A percentile compares a stretch with the other conserved stretches of the same genome.
Conservation (phyloP, 1,284 basidiomycete genomes). For the Ceratobasidium sp. region DNA sequence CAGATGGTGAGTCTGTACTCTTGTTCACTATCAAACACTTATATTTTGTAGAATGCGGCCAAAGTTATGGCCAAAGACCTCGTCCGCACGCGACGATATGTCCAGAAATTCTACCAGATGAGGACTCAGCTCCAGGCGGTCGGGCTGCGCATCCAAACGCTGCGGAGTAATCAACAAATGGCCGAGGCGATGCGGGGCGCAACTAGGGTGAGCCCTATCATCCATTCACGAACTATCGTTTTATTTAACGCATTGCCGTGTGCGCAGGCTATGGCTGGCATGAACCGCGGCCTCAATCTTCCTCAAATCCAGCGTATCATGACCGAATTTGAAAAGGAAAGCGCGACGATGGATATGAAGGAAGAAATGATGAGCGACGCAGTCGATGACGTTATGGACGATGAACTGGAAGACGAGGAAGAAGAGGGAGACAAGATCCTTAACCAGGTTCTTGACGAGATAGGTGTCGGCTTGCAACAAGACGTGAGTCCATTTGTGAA, state of each 20-base stretch:
- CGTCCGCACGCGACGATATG: slow-evolving; percentile 91
- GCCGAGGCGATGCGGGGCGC: slow-evolving; percentile 99
- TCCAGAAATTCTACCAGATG: slow-evolving; percentile 99
- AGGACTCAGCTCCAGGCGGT: slow-evolving; percentile 98
- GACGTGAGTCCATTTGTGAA: no score
- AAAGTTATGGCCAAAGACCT: slow-evolving; percentile 99
- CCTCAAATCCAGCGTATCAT: slow-evolving; percentile 95
- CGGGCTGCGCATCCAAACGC: slow-evolving; percentile 92
- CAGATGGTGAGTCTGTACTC: slow-evolving; percentile 73
- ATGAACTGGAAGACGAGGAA: slow-evolving; percentile 90
- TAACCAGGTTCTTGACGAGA: slow-evolving; percentile 96
- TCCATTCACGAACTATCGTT: no score
- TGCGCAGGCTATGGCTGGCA: slow-evolving; percentile 99
- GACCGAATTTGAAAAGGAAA: slow-evolving; percentile 98
- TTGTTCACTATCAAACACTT: slow-evolving; percentile 36
- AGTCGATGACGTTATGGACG: slow-evolving; percentile 98
- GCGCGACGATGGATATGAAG: slow-evolving; percentile 99
- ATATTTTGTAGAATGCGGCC: slow-evolving; percentile 79
- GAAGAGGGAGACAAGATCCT: slow-evolving; percentile 96
- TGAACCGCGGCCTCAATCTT: slow-evolving; percentile 96
- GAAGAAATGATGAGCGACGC: slow-evolving; percentile 99
- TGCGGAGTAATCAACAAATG: slow-evolving; percentile 98
- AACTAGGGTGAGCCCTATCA: slow-evolving; percentile 87
- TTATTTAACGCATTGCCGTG: no score
- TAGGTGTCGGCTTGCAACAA: slow-evolving; percentile 91